Conservation (phyloP, 306 rosid species). For the Parietaria judaica region DNA sequence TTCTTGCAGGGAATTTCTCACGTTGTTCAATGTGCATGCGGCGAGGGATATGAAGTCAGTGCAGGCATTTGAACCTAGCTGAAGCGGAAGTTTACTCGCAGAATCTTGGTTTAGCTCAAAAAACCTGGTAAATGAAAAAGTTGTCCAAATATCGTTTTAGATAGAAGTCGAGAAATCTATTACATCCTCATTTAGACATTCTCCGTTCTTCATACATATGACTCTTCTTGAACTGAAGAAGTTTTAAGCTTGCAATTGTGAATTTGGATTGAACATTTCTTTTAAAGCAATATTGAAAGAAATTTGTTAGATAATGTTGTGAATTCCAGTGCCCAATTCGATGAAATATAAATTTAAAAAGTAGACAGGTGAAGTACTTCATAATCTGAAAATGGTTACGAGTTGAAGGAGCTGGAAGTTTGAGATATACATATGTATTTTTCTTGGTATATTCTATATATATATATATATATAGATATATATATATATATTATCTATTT, state of each 20-base stretch:
- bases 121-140: constrained; percentile 8
- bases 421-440: constrained; percentile 14
- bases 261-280: too few relatives aligned
- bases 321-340: too few relatives aligned
- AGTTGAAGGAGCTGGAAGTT: background rate
- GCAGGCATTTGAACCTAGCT: constrained; percentile 24
- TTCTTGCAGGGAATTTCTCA: constrained; percentile 58
- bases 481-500: constrained; percentile 8
- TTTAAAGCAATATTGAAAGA: too few relatives aligned
- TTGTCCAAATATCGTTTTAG: constrained; percentile 8
- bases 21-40: constrained; percentile 69
- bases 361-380: constrained; percentile 5
- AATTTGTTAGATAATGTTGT: too few relatives aligned
- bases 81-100: constrained; percentile 15
- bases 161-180: constrained; percentile 1
- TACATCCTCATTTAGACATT: constrained; percentile 2
- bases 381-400: constrained; percentile 4
- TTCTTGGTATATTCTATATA: constrained; percentile 12
- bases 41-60: constrained; percentile 55
- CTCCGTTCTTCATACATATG: background rate
- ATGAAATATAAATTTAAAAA: constrained; percentile 2
- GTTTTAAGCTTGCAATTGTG: background rate
- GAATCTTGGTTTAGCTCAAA: background rate
- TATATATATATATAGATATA: too few relatives aligned
- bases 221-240: background rate